Conservation (phyloP, 2,329 filamentous ascomycete species). For the Triangularia verruculosa region DNA sequence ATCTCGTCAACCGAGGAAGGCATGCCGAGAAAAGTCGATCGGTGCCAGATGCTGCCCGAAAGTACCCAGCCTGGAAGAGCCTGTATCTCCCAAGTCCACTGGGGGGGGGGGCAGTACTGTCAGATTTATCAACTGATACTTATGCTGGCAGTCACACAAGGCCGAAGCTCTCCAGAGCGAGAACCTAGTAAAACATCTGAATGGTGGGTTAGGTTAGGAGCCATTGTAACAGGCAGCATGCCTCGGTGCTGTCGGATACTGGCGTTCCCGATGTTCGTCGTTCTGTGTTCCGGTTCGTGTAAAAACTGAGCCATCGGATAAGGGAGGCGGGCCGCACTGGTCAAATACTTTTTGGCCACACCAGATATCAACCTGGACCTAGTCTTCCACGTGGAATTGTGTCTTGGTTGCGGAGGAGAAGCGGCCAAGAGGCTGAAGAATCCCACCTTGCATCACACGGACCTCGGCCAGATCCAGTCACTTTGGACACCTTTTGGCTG, state of each 20-base stretch:
- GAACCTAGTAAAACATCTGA: not conserved
- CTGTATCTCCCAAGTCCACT: not conserved
- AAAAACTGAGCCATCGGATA: constrained; percentile 16
- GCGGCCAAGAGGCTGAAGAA: not conserved
- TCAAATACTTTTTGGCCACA: constrained; percentile 6
- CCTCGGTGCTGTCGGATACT: constrained; percentile 6
- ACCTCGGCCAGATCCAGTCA: constrained; percentile 6
- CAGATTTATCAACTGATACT: not conserved
- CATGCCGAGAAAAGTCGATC: no score
- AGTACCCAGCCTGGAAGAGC: not conserved
- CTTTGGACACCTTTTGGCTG: not conserved
- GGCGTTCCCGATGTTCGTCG: not conserved
- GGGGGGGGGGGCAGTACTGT: not conserved
- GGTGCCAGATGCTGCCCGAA: no score
- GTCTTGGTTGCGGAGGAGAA: not conserved
- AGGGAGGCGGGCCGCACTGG: constrained; percentile 17
- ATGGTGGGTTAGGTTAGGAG: not conserved
- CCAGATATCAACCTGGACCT: not conserved
- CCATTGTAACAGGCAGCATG: not conserved
- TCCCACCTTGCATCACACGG: constrained; percentile 8
- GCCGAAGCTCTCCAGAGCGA: not conserved
- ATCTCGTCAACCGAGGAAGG: no score
- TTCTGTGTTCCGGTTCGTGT: constrained; percentile 10
- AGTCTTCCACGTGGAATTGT: constrained; percentile 1
- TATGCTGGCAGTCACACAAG: not conserved